A percentile compares a stretch with the other conserved stretches of the same genome.
Evolutionary conservation across 805 yeast genomes (phyloP).

Genomic region (Ogataea ramenticola): DNA sequence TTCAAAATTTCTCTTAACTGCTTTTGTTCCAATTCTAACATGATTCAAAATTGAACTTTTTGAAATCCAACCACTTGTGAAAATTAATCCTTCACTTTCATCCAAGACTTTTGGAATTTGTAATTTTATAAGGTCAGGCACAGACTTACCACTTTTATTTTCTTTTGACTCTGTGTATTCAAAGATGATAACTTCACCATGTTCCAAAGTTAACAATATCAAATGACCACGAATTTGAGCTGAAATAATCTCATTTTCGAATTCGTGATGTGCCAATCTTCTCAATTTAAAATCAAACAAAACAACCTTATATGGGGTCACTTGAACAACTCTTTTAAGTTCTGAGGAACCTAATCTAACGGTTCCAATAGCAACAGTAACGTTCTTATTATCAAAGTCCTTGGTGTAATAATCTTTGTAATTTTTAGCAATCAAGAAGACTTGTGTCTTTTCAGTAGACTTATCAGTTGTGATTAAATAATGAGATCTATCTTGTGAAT

Average conservation of each 20-base stretch:
- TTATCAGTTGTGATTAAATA: constrained; percentile 70
- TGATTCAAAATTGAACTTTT: constrained; percentile 40
- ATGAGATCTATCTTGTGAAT: constrained; percentile 31
- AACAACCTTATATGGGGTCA: constrained; percentile 57
- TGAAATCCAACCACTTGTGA: constrained; percentile 63
- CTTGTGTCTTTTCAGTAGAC: constrained; percentile 55
- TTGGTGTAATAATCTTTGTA: constrained; percentile 55
- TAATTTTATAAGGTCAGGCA: constrained; percentile 16
- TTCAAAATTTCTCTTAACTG: constrained; percentile 18
- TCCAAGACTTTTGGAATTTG: constrained; percentile 28
- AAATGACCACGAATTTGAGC: constrained; percentile 58
- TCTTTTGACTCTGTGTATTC: constrained; percentile 25
- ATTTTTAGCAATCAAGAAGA: constrained; percentile 54
- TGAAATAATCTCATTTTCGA: constrained; percentile 56
- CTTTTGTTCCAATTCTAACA: constrained; percentile 25
- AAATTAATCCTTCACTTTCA: constrained; percentile 28
- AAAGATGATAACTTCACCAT: constrained; percentile 63
- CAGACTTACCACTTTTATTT: constrained; percentile 1
- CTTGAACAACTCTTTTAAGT: constrained; percentile 56
- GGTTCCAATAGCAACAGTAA: constrained; percentile 63
- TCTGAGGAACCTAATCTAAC: constrained; percentile 17
- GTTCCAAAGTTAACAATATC: constrained; percentile 53
- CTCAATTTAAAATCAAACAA: constrained; percentile 59
- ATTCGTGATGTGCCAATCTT: constrained; percentile 40
- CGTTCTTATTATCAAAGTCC: constrained; percentile 54